Evolutionary conservation across 2,329 filamentous ascomycete species (phyloP).

Genomic region (Trichoderma simmonsii): DNA sequence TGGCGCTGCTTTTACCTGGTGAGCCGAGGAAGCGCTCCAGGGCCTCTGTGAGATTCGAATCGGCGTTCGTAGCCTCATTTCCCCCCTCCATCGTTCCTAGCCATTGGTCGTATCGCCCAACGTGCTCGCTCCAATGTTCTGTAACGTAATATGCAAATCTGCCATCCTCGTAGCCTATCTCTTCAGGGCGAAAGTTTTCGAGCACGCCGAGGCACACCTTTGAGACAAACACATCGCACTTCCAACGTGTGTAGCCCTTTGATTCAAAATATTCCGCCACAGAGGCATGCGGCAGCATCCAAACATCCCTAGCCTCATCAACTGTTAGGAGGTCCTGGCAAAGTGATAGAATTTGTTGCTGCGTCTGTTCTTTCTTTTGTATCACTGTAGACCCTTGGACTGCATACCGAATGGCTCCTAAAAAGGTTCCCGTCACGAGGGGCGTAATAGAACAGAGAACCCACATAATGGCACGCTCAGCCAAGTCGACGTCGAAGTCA

Average conservation of each 20-base stretch:
- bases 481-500: not conserved
- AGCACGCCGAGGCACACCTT: not conserved
- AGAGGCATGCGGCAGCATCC: conserved; percentile 14
- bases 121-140: not conserved
- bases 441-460: not conserved
- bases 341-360: not conserved
- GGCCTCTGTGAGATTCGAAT: not conserved
- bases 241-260: not conserved
- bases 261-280: conserved; percentile 13
- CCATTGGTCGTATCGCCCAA: not conserved
- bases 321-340: conserved; percentile 11
- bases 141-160: accelerated
- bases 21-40: conserved; percentile 4
- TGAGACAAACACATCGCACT: not conserved
- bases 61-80: not conserved
- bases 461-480: conserved; percentile 4
- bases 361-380: not conserved
- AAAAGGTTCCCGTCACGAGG: not conserved
- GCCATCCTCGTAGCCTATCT: too few species aligned
- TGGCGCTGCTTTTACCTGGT: not conserved
- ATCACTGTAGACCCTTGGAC: not conserved
- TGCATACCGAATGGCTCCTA: not conserved
- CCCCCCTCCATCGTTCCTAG: not conserved
- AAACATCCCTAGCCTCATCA: not conserved
- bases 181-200: too few species aligned